phyloP scores from a whole-genome alignment of 352 stramenopile genomes.

The Pelagophyceae sp. region DNA sequence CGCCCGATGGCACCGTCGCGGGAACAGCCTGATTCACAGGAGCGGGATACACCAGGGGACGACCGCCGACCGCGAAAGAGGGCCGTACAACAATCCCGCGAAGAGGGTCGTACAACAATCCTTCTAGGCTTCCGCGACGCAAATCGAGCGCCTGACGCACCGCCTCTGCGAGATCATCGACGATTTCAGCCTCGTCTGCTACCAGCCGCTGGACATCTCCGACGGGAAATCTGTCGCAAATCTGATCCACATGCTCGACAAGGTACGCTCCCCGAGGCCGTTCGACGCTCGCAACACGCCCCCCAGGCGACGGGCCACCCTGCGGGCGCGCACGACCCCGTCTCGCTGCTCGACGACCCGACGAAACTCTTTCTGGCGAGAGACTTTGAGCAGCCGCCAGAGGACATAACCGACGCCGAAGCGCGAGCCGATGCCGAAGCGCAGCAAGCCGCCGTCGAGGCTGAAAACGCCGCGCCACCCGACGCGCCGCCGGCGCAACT shows the following conservation, averaged over 20 bases:
- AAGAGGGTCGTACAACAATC: too few species aligned
- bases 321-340: background rate
- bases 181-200: conserved; percentile 51
- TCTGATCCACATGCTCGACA: background rate
- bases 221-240: conserved; percentile 11
- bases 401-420: too few species aligned
- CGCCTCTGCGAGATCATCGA: conserved; percentile 53
- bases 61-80: conserved; percentile 42
- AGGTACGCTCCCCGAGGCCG: too few species aligned
- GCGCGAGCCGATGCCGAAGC: too few species aligned
- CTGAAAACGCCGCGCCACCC: too few species aligned
- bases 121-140: too few species aligned
- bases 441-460: too few species aligned
- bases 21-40: too few species aligned
- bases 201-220: conserved; percentile 9
- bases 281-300: too few species aligned
- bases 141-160: conserved; percentile 42
- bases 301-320: conserved; percentile 4
- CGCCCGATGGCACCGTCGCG: too few species aligned
- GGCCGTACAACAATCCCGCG: background rate
- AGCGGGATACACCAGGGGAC: too few species aligned
- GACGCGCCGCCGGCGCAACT: too few species aligned
- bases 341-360: background rate
- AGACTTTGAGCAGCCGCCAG: background rate
- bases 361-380: conserved; percentile 2